phyloP scores from a whole-genome alignment of 2,329 filamentous ascomycete species.

The Claviceps humidiphila region DNA sequence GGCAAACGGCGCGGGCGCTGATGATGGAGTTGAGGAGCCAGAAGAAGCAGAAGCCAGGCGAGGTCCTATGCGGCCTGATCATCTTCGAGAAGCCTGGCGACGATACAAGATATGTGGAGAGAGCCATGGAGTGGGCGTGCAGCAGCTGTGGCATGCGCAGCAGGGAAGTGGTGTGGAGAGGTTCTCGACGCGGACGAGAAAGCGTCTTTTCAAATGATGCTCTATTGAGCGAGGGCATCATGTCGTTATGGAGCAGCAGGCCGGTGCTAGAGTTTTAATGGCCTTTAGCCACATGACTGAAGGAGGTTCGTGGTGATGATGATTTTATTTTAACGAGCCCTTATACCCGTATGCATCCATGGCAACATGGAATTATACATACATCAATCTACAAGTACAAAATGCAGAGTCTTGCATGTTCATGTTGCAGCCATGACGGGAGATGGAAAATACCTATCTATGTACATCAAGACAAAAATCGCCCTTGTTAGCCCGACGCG shows the following conservation, averaged over 20 bases:
- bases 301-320: background rate
- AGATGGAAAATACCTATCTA: too few relatives aligned
- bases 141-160: slow-evolving; percentile 48
- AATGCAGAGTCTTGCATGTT: background rate
- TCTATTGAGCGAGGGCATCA: background rate
- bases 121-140: slow-evolving; percentile 47
- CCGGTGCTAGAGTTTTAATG: background rate
- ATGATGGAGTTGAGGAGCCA: slow-evolving; percentile 15
- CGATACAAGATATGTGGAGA: slow-evolving; percentile 52
- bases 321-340: background rate
- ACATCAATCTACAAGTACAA: background rate
- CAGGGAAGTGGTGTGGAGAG: slow-evolving; percentile 46
- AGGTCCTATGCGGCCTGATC: slow-evolving; percentile 57
- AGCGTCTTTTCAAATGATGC: slow-evolving; percentile 37
- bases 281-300: background rate
- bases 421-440: background rate
- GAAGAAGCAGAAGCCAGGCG: slow-evolving; percentile 18
- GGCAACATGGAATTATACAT: background rate
- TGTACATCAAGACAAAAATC: background rate
- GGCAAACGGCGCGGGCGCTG: slow-evolving; percentile 17
- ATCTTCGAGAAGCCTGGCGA: slow-evolving; percentile 59
- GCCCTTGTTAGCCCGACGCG: background rate
- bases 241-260: background rate
- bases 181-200: slow-evolving; percentile 40
- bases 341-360: slow-evolving; percentile 2